Conservation (phyloP, 2,329 filamentous ascomycete species). For the Trichoderma brevicompactum region DNA sequence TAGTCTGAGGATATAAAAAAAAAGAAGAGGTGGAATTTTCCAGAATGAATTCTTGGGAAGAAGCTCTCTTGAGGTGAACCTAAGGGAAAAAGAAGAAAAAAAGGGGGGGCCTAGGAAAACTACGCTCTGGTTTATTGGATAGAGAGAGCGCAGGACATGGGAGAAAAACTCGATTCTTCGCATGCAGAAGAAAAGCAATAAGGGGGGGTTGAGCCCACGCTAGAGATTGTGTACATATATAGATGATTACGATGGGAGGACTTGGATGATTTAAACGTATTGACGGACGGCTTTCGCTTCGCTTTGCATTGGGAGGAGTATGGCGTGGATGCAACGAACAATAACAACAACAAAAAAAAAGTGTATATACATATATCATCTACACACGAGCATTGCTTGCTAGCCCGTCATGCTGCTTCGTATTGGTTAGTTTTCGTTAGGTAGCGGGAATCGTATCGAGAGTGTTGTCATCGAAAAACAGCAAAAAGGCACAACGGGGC, state of each 20-base stretch:
- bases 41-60: too few relatives aligned
- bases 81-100: neutral
- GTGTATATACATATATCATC: neutral
- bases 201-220: neutral
- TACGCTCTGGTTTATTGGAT: too few relatives aligned
- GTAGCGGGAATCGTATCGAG: neutral
- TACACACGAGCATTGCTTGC: neutral
- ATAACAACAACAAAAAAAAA: neutral
- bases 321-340: neutral
- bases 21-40: neutral
- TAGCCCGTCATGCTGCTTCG: slow-evolving; percentile 2
- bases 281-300: neutral
- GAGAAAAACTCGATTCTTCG: too few relatives aligned
- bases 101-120: neutral
- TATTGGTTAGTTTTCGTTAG: neutral
- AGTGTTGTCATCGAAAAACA: neutral
- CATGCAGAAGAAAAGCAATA: neutral
- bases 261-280: neutral
- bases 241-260: slow-evolving; percentile 9
- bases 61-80: too few relatives aligned
- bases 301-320: slow-evolving; percentile 15
- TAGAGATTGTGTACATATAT: neutral
- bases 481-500: neutral
- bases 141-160: neutral
- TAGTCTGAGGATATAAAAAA: neutral